Conservation (phyloP, 2,329 filamentous ascomycete genomes). For the Myriosclerotinia duriaeana region DNA sequence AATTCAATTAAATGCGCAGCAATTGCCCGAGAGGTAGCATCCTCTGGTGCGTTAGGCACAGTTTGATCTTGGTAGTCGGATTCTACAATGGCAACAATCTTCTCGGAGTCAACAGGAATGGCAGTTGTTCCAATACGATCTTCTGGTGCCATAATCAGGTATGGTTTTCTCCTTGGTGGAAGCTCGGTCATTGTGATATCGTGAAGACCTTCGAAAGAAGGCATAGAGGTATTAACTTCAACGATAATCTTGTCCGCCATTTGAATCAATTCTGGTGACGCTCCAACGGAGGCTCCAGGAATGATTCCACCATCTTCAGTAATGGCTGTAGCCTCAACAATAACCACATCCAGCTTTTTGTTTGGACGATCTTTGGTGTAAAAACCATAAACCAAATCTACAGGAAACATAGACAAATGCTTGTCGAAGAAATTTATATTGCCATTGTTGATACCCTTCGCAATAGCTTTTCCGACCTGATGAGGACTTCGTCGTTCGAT, state of each 20-base stretch:
- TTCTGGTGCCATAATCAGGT: constrained; percentile 80
- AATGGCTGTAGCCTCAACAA: constrained; percentile 84
- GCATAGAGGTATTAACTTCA: constrained; percentile 84
- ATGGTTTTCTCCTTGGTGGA: constrained; percentile 78
- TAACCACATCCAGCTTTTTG: constrained; percentile 71
- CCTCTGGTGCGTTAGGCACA: constrained; percentile 71
- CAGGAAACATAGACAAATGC: constrained; percentile 88
- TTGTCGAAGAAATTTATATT: constrained; percentile 93
- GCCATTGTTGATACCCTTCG: constrained; percentile 86
- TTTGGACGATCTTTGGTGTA: constrained; percentile 75
- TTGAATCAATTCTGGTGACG: constrained; percentile 81
- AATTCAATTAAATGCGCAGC: constrained; percentile 79
- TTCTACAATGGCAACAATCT: constrained; percentile 81
- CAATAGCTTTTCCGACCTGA: constrained; percentile 86
- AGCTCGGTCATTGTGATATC: constrained; percentile 89
- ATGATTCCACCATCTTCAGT: constrained; percentile 87
- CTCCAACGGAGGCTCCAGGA: constrained; percentile 80
- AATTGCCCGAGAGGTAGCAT: constrained; percentile 70
- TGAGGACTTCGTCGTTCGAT: constrained; percentile 82
- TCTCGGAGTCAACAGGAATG: constrained; percentile 81
- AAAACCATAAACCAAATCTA: constrained; percentile 81
- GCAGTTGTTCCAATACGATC: constrained; percentile 81
- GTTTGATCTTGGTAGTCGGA: constrained; percentile 80
- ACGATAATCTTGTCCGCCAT: constrained; percentile 94
- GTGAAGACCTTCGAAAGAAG: constrained; percentile 83